These are phyloP conservation scores for Colletotrichum musae DNA, from an alignment of 2,329 filamentous ascomycete species.

Conservation along the genomic window DNA sequence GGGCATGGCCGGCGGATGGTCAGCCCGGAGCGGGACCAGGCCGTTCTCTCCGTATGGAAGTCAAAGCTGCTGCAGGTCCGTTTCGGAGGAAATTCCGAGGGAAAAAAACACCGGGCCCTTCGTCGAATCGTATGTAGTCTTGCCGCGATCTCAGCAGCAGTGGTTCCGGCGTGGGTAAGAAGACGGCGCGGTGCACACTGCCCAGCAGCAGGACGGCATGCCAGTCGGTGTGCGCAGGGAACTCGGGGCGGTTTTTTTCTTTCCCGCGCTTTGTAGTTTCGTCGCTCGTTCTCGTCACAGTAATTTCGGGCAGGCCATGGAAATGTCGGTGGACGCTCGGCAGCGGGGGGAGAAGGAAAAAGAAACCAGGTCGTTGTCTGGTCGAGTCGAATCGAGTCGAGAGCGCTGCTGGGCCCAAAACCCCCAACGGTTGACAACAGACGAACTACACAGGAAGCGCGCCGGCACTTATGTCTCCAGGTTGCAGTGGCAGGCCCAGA, in stretches of 20 bases:
- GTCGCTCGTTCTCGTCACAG: not conserved
- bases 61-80: not conserved
- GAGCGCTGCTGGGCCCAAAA: not conserved
- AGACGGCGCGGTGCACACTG: slow-evolving; percentile 35
- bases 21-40: slow-evolving; percentile 13
- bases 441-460: slow-evolving; percentile 3
- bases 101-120: not conserved
- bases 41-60: slow-evolving; percentile 1
- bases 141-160: slow-evolving; percentile 13
- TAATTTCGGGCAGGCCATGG: slow-evolving; percentile 1
- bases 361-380: slow-evolving; percentile 12
- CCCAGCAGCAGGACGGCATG: slow-evolving; percentile 39
- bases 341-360: not conserved
- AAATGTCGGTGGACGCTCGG: slow-evolving; percentile 22
- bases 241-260: not conserved
- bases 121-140: not conserved
- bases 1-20: slow-evolving; percentile 51
- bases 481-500: slow-evolving; percentile 7
- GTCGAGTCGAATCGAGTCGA: slow-evolving; percentile 18
- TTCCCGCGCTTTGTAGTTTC: too few species aligned
- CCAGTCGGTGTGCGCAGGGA: slow-evolving; percentile 24
- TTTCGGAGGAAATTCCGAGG: slow-evolving; percentile 8
- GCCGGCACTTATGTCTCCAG: not conserved
- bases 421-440: slow-evolving; percentile 22
- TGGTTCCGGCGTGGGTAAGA: slow-evolving; percentile 24